Evolutionary conservation across 2,329 filamentous ascomycete genomes (phyloP).

Genomic region (Verticillium klebahnii): DNA sequence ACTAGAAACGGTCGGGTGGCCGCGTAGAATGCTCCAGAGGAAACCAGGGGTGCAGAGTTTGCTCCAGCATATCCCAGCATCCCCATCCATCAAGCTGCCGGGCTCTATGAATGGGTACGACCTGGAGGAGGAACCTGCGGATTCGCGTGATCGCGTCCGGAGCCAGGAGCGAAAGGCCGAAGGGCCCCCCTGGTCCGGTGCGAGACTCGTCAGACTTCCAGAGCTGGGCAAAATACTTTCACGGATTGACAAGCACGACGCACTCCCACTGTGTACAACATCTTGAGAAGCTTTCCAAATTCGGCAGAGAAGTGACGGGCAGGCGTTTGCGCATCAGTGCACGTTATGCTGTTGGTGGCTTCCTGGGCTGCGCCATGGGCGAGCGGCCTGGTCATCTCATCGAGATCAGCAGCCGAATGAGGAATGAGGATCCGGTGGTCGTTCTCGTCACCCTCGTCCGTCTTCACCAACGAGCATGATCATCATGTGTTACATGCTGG

Average conservation of each 20-base stretch:
- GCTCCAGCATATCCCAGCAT: background rate
- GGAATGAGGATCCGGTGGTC: background rate
- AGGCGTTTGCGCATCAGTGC: too few relatives aligned
- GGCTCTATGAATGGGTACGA: too few relatives aligned
- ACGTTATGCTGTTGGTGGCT: background rate
- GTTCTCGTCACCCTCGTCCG: too few relatives aligned
- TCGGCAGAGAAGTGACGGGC: too few relatives aligned
- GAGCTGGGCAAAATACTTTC: background rate
- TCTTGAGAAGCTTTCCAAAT: background rate
- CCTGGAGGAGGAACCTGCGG: too few relatives aligned
- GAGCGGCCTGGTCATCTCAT: background rate
- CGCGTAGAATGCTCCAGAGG: too few relatives aligned
- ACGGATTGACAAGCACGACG: background rate
- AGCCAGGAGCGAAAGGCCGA: background rate
- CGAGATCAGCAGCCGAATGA: background rate
- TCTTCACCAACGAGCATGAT: too few relatives aligned
- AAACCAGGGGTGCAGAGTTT: too few relatives aligned
- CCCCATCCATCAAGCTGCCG: background rate
- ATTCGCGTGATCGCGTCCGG: background rate
- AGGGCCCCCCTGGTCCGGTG: background rate
- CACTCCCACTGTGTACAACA: background rate
- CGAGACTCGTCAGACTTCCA: background rate
- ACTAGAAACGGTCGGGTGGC: background rate
- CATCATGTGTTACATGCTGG: too few relatives aligned
- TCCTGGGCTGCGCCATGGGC: background rate